Conservation (phyloP, 129 eudicot species). For the Tagetes erecta region DNA sequence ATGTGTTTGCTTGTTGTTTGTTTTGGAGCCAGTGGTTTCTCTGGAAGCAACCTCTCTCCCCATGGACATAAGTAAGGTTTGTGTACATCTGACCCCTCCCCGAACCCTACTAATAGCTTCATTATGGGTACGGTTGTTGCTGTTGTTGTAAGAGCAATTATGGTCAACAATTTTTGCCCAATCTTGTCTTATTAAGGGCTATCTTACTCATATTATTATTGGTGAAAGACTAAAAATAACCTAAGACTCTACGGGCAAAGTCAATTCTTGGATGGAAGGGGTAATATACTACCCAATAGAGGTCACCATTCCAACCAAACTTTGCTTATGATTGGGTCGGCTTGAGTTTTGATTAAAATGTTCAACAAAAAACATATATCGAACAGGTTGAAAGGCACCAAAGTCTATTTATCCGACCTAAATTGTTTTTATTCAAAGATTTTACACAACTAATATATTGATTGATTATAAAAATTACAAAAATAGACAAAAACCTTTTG, state of each 20-base stretch:
- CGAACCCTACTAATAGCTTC: too few species aligned
- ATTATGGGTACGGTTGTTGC: too few species aligned
- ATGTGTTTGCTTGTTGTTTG: too few species aligned
- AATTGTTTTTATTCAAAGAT: too few species aligned
- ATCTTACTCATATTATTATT: constrained; percentile 1
- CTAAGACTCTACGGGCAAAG: neutral
- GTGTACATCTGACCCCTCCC: too few species aligned
- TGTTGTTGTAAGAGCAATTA: neutral
- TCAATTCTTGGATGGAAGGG: neutral
- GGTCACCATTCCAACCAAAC: neutral
- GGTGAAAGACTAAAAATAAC: neutral
- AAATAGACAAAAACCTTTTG: neutral
- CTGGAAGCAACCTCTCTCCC: too few species aligned
- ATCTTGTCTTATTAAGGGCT: constrained; percentile 1
- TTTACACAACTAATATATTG: neutral
- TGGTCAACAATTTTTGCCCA: neutral
- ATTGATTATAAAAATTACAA: neutral
- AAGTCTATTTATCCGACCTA: neutral
- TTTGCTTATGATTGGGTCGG: neutral
- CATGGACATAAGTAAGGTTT: too few species aligned
- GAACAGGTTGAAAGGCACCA: neutral
- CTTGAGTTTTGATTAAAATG: neutral
- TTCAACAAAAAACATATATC: too few species aligned
- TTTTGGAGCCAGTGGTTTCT: too few species aligned
- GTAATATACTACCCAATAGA: neutral